Base-by-base conservation (phyloP, 345 rosid species). In the Pistacia vera region DNA sequence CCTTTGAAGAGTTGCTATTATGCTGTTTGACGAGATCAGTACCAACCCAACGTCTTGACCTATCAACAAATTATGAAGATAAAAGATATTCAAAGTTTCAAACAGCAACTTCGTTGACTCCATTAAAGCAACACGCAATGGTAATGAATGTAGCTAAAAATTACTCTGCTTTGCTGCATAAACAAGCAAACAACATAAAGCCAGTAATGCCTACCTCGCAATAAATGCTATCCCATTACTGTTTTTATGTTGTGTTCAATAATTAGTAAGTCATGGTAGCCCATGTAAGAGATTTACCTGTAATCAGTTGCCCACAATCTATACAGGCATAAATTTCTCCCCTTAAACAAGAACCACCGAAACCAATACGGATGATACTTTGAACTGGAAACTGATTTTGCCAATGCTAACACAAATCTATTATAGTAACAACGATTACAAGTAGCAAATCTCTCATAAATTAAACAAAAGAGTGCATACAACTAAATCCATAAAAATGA, bases 351-450 rank as follows among this genome's bases (percentile, higher is more conserved):
- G 46, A 5, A 41, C 8, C 6, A 6, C 46, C 8, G 5, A 41
- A 8, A 41, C 8, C 8, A 18, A 13, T 18, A 3, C 2, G 17
- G 51, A 18, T 1, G 28, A 38, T 1, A 3, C 48, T 35, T 20
- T 4, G 12, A 28, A 25, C 62, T 17, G 22, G 22, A 22, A 22
- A 22, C 22, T 22, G 58, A 8, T 36, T 61, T 16, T 46, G 65
- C 64, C 71, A 84, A 66, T 61, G 65, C 77, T 72, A 64, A 36
- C 49, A 33, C 33, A 64, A 76, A 61, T 68, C 67, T 66, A 60
- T 77, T 71, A 71, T 76, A 71, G 30, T 62, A 68, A 75, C 73
- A 66, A 41, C 44, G 71, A 78, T 76, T 79, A 80, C 77, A 73
- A 56, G 74, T 71, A 75, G 66, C 76, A 77, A 75, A 77, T 77